A percentile compares a stretch with the other conserved stretches of the same genome.
Conservation (phyloP, 768 basidiomycete genomes). For the Cystofilobasidium bisporidii region DNA sequence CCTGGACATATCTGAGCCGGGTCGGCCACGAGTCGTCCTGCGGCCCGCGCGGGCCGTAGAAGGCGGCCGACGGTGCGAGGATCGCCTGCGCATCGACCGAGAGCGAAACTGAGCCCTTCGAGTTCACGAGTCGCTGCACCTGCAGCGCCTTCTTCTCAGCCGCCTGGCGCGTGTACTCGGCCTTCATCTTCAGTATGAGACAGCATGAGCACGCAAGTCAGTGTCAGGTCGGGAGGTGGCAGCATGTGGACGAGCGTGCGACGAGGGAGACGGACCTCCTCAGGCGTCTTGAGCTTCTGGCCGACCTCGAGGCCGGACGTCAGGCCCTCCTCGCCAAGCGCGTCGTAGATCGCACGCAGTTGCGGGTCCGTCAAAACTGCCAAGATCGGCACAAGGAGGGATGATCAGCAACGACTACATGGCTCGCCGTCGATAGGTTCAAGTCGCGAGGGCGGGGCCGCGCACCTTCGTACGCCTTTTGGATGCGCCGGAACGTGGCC, state of each 20-base stretch:
- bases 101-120: conserved; percentile 34
- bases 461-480: conserved; percentile 72
- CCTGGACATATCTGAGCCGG: conserved; percentile 15
- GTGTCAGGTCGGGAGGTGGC: background rate
- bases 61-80: conserved; percentile 31
- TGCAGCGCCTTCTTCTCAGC: conserved; percentile 32
- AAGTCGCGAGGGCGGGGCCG: background rate
- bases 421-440: background rate
- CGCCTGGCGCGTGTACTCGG: conserved; percentile 35
- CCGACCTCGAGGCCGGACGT: conserved; percentile 41
- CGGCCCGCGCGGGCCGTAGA: conserved; percentile 22
- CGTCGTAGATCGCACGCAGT: conserved; percentile 59
- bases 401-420: background rate
- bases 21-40: conserved; percentile 7
- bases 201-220: background rate
- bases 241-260: background rate
- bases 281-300: conserved; percentile 37
- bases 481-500: conserved; percentile 61
- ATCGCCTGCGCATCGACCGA: conserved; percentile 37
- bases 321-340: conserved; percentile 50
- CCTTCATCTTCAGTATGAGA: conserved; percentile 29
- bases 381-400: background rate
- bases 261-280: conserved; percentile 33
- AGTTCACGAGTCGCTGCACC: conserved; percentile 36
- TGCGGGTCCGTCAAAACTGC: conserved; percentile 57